phyloP scores from a whole-genome alignment of 108 stramenopile species.

The Parietichytrium sp. region DNA sequence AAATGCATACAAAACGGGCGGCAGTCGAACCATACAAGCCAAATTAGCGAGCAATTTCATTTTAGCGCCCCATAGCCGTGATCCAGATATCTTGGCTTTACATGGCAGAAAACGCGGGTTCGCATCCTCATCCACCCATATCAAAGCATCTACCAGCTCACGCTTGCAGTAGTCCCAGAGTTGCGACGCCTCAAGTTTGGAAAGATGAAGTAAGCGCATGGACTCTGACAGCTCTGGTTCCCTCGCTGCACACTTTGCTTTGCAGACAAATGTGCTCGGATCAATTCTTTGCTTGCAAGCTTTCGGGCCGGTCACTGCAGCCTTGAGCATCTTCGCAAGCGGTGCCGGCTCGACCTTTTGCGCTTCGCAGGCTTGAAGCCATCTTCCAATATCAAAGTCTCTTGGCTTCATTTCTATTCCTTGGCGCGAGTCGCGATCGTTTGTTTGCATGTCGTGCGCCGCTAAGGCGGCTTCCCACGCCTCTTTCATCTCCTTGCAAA shows the following conservation, averaged over 20 bases:
- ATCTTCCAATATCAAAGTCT: too few species aligned
- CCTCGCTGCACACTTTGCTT: neutral
- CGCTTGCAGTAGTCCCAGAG: neutral
- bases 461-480: too few species aligned
- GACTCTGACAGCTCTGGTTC: slow-evolving; percentile 5
- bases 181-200: neutral
- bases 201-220: neutral
- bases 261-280: too few species aligned
- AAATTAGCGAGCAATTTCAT: neutral
- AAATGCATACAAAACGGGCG: neutral
- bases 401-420: too few species aligned
- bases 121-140: neutral
- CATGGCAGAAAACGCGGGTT: neutral
- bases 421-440: too few species aligned
- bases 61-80: neutral
- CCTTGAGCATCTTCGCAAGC: too few species aligned
- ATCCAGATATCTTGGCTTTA: neutral
- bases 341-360: too few species aligned
- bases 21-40: neutral
- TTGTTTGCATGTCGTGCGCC: too few species aligned
- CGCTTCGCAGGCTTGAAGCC: too few species aligned
- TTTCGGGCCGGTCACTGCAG: too few species aligned
- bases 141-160: neutral
- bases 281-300: too few species aligned
- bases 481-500: too few species aligned